phyloP scores from a whole-genome alignment of 495 filamentous ascomycete genomes.

The Cairneyella variabilis region DNA sequence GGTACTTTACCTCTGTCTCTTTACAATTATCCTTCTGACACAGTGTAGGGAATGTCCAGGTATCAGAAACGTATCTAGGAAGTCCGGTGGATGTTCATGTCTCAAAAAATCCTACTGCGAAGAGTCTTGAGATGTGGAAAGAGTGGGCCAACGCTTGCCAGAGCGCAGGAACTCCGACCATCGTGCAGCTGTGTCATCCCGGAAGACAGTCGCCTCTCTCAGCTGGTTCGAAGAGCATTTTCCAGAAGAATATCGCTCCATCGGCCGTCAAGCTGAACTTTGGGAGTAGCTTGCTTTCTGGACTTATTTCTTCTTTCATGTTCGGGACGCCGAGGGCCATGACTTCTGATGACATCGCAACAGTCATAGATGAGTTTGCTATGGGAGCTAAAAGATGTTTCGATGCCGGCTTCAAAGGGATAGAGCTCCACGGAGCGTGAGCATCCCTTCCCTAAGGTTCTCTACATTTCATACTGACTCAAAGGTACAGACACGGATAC shows the following conservation, averaged over 20 bases:
- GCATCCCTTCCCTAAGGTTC: too few relatives aligned
- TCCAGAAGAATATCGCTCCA: constrained; percentile 43
- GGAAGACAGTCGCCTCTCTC: constrained; percentile 51
- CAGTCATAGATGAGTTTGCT: constrained; percentile 46
- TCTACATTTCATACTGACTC: too few relatives aligned
- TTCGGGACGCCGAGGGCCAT: constrained; percentile 47
- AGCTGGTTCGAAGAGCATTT: constrained; percentile 42
- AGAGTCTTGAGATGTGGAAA: constrained; percentile 37
- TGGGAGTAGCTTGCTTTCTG: constrained; percentile 34
- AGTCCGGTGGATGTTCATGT: constrained; percentile 31
- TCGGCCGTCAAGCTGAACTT: constrained; percentile 43
- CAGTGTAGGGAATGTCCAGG: constrained; percentile 49
- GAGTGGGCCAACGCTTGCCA: constrained; percentile 44
- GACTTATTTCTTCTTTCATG: constrained; percentile 29
- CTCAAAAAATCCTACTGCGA: constrained; percentile 12
- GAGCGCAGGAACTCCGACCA: constrained; percentile 41
- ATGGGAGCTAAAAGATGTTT: constrained; percentile 41
- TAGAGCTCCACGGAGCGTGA: constrained; percentile 58
- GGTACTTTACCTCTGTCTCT: constrained; percentile 38
- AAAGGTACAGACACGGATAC: too few relatives aligned
- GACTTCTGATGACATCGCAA: constrained; percentile 45
- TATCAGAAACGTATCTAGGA: constrained; percentile 46
- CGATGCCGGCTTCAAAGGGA: constrained; percentile 50
- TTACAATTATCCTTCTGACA: constrained; percentile 23
- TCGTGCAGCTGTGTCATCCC: constrained; percentile 57